Base-by-base conservation (phyloP, 495 filamentous ascomycete genomes). In the Hypoxylon perforatum region DNA sequence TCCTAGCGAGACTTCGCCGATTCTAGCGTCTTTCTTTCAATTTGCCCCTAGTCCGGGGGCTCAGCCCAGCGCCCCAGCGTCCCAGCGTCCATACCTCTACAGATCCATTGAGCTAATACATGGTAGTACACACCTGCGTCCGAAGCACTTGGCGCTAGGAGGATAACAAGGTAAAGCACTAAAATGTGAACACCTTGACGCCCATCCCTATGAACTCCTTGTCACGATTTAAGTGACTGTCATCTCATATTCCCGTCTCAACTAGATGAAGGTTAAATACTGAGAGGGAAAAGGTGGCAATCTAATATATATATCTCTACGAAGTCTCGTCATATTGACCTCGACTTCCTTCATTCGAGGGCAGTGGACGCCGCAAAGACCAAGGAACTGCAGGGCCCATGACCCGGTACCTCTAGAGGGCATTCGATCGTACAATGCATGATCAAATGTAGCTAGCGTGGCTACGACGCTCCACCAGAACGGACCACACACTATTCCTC, bases 381-480 rank as follows among this genome's bases (percentile, higher is more conserved):
- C 22, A 55, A 59, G 54, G 48, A 68, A 68, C 59, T 53, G 49
- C 39, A 12, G 56, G 33, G 48, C 51, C 50, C 33, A 30, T 28
- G 53, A 52, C 36, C 39, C 49, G 39, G 46, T 64, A 57, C 53
- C 53, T 64, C 41, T 49, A 62, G 48, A 38, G 47, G 33, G 58
- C 52, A 59, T 4, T 38, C 54, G 53, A 69, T 69, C 65, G 65
- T 69, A 23, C 61, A 69, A 69, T 69, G 61, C 56, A 64, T 53
- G 66, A 57, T 69, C 51, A 10, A 64, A 69, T 64, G 41, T 17
- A 61, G 66, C 61, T 69, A 69, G 66, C 46, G 61, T 33, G 36
- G 21, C 50, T 18, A 25, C 4, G 19, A 51, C 28, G 11, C 50
- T 45, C 66, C 66, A 69, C 61, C 36, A 11, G 0, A 17, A 11